Percentiles rank a stretch among this genome's conserved stretches.
phyloP scores from a whole-genome alignment of 2,329 filamentous ascomycete genomes.

The Phaeoacremonium minimum region DNA sequence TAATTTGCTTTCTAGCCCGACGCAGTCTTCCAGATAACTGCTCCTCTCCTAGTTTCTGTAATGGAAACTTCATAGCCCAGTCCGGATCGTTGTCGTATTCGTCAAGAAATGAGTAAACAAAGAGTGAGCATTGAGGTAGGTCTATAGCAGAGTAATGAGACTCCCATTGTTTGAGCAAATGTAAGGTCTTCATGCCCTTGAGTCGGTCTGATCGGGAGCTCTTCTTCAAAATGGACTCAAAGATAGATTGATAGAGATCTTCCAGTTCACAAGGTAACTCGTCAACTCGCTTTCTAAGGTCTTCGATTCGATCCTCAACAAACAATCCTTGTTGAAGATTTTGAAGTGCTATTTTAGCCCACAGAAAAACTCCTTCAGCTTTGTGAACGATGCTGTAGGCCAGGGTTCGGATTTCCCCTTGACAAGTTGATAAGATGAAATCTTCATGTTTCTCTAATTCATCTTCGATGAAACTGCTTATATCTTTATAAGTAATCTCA shows the following conservation, averaged over 20 bases:
- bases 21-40: too few relatives aligned
- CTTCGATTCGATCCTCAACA: conserved; percentile 5
- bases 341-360: conserved; percentile 11
- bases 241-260: conserved; percentile 8
- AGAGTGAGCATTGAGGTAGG: accelerated
- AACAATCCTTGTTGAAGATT: conserved; percentile 8
- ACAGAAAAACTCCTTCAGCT: conserved; percentile 13
- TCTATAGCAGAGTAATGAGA: conserved; percentile 1
- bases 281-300: conserved; percentile 6
- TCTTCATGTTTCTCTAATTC: conserved; percentile 1
- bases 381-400: conserved; percentile 3
- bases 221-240: conserved; percentile 1
- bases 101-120: neutral
- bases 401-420: neutral
- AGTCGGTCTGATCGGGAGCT: neutral
- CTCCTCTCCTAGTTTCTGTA: too few relatives aligned
- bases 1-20: too few relatives aligned
- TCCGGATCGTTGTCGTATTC: conserved; percentile 1
- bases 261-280: conserved; percentile 9
- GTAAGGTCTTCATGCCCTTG: conserved; percentile 1
- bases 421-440: neutral
- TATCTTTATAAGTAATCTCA: neutral
- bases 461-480: neutral
- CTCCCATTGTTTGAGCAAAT: too few relatives aligned
- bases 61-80: too few relatives aligned